These are phyloP conservation scores for Capronia coronata DNA, from an alignment of 2,329 filamentous ascomycete genomes.

Conservation along the genomic window DNA sequence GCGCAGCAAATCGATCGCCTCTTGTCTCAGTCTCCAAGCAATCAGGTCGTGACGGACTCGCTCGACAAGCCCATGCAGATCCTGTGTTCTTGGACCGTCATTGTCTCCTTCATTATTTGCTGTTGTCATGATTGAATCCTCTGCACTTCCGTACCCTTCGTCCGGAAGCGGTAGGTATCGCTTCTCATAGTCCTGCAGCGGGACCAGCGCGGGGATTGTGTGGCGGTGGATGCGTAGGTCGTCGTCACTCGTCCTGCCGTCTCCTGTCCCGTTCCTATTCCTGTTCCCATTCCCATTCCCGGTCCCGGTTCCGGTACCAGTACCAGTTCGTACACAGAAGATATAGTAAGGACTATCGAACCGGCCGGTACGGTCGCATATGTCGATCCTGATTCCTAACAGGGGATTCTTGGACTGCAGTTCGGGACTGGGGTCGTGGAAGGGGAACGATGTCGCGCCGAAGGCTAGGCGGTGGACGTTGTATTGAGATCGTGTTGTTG, in stretches of 20 bases:
- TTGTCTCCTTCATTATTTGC: too few species aligned
- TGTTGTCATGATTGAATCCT: conserved; percentile 9
- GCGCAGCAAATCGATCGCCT: conserved; percentile 31
- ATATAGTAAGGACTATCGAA: conserved; percentile 42
- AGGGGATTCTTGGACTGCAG: conserved; percentile 29
- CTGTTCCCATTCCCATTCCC: conserved; percentile 25
- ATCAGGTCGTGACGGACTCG: conserved; percentile 39
- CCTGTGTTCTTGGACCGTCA: conserved; percentile 30
- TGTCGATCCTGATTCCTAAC: conserved; percentile 40
- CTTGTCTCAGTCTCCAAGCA: conserved; percentile 38
- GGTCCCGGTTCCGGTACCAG: conserved; percentile 24
- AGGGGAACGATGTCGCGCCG: conserved; percentile 42
- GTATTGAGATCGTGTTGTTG: conserved; percentile 32
- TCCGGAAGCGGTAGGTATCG: conserved; percentile 32
- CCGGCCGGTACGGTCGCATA: conserved; percentile 36
- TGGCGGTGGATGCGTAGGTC: conserved; percentile 35
- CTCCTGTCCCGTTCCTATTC: neutral
- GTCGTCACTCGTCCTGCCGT: neutral
- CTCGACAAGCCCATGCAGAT: conserved; percentile 35
- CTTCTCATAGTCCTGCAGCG: conserved; percentile 35
- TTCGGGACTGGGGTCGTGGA: conserved; percentile 39
- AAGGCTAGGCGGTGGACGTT: conserved; percentile 43
- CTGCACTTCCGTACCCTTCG: conserved; percentile 20
- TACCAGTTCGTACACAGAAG: conserved; percentile 31
- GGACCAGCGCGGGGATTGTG: conserved; percentile 42